Base-by-base conservation (phyloP, 139 green algal species). In the Astrephomene gubernaculifera region DNA sequence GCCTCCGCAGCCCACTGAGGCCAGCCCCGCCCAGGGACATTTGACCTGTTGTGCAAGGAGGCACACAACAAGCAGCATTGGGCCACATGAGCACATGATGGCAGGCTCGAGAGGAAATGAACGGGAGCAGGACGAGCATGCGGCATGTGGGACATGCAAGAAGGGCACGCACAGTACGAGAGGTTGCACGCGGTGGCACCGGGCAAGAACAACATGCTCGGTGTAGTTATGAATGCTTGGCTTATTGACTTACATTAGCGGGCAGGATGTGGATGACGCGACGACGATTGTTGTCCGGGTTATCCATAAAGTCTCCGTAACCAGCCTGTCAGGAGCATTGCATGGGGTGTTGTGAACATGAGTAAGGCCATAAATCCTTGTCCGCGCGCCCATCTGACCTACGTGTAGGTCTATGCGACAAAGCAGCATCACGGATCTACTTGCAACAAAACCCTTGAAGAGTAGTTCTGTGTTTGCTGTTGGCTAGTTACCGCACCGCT, bases 21-120 rank as follows among this genome's bases (percentile, higher is more conserved):
- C 79, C 35, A 86, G 79, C 44, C 79, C 79, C 0, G 79, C 79
- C 65, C 65, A 86, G 17, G 22, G 24, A 35, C 79, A 86, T 29
- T 31, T 69, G 45, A 69, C 49, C 79, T 86, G 79, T 31, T 27
- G 12, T 17, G 49, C 49, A 17, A 57, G 12, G 12, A 57, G 49
- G 49, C n/a, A n/a, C n/a, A n/a, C n/a, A 57, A 57, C 49, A 57
- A 25, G 49, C 49, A 57, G n/a, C n/a, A n/a, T n/a, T n/a, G 49
- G 49, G 12, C 49, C 12, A 57, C 17, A 17, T 57, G 12, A 57
- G 12, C 49, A 17, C 12, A 17, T 57, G 17, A 12, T 57, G 49
- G 49, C 49, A 17, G 12, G 49, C 12, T 57, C 12, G 12, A 12
- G 49, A 25, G 49, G 12, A 57, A 17, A 25, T 57, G 49, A 17